Percentiles rank a stretch among this genome's conserved stretches.
These are phyloP conservation scores for Penicillium dipodomyicola DNA, from an alignment of 495 filamentous ascomycete species.

Conservation along the genomic window DNA sequence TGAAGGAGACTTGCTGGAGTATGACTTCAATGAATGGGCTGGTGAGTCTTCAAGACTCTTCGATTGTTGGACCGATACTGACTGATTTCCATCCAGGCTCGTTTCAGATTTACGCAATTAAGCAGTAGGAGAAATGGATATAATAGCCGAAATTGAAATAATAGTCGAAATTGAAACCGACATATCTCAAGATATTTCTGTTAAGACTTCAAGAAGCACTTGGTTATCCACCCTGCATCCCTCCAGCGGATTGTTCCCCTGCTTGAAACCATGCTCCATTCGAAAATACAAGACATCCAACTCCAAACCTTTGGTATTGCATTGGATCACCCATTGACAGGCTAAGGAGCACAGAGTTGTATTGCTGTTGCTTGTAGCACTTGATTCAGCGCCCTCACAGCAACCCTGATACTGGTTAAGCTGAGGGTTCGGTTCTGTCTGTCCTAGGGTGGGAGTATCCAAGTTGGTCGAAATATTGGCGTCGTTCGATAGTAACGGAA, in stretches of 20 bases:
- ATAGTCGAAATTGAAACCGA: neutral
- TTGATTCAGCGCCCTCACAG: neutral
- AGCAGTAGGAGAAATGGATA: neutral
- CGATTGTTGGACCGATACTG: neutral
- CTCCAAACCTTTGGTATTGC: neutral
- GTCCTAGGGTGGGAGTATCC: too few relatives aligned
- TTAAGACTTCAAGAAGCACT: neutral
- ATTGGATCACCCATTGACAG: constrained; percentile 2
- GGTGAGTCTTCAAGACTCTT: constrained; percentile 11
- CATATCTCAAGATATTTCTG: neutral
- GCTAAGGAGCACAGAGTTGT: neutral
- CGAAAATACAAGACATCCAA: constrained; percentile 1
- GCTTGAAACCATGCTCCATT: constrained; percentile 2
- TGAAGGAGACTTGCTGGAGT: constrained; percentile 4
- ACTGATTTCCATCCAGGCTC: neutral
- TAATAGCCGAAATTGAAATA: neutral
- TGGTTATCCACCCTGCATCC: constrained; percentile 8
- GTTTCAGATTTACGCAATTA: constrained; percentile 4
- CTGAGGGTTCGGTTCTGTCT: neutral
- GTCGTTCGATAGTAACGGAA: neutral
- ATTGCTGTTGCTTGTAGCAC: neutral
- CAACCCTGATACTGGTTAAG: neutral
- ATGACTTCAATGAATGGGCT: constrained; percentile 22
- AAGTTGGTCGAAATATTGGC: neutral
- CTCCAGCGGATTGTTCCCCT: neutral